Evolutionary conservation across 2,329 filamentous ascomycete genomes (phyloP), one percentile per base, ranked within the genome.

Genomic region (Cladosporium velox): DNA sequence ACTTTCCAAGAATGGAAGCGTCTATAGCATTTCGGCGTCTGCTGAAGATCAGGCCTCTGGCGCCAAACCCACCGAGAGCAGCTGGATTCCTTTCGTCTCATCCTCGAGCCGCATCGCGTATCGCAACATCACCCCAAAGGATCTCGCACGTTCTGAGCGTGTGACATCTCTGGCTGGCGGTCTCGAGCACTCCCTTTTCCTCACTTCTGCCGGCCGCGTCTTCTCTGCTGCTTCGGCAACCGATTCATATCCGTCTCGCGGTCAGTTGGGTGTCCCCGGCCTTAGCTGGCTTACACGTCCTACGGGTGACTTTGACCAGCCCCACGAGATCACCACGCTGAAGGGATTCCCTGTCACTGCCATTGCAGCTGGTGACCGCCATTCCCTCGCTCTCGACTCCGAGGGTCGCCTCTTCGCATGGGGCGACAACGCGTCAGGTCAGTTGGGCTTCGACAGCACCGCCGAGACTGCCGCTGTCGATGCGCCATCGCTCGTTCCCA

Each of bases 371-470:
- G 95, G 95, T 28, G 93, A 97, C 75, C 88, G 89, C 70, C 95
- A 99, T 79, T 96, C 92, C 4, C 80, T 96, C 1, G 91, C 88
- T 0, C 84, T 93, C 18, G 91, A 94, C 74, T 86, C 86, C 67
- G 83, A 90, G 62, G 94, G 94, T 18, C 87, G 88, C 18, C 85
- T 95, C 18, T 97, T 95, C 77, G 84, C 88, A 7, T 98, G 96
- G 79, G 95, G 95, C 44, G 93, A 98, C 77, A 98, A 98, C 79
- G 88, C 89, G 0, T 86, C 87, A 52, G 95, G 95, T n/a, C 95
- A 98, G 78, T 84, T 98, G 3, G 94, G 94, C n/a, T 88, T 94
- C 72, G 87, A 92, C 60, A 87, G 86, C 63, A 87, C 88, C 59
- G 76, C 85, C 0, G 86, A 89, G 32, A 81, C 86, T 18, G 83